A percentile compares a stretch with the other conserved stretches of the same genome.
Conservation (phyloP, 129 eudicot genomes). For the carrot (Daucus carota) region DNA sequence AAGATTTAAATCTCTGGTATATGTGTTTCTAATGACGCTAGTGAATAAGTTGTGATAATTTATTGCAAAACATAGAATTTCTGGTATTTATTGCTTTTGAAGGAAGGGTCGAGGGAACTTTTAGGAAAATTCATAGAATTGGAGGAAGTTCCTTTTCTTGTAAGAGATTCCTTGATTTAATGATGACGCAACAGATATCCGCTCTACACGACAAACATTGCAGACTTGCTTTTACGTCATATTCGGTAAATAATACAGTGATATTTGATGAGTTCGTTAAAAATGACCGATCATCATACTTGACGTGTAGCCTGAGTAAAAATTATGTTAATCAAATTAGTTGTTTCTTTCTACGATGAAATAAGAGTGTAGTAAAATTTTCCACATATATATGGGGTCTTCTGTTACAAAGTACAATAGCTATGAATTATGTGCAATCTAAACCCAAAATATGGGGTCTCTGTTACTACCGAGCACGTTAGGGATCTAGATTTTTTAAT, state of each 20-base stretch:
- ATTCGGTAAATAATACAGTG: too few species aligned
- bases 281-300: not conserved
- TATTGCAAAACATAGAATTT: not conserved
- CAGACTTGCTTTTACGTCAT: not conserved
- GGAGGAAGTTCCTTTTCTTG: not conserved
- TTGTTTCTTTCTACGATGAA: not conserved
- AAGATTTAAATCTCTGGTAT: not conserved
- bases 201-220: not conserved
- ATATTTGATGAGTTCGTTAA: too few species aligned
- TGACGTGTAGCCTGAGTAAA: not conserved
- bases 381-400: too few species aligned
- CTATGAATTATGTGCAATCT: too few species aligned
- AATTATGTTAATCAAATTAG: not conserved
- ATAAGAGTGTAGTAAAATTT: too few species aligned
- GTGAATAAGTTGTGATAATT: not conserved
- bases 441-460: not conserved
- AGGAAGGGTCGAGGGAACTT: not conserved
- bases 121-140: not conserved
- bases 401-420: too few species aligned
- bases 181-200: not conserved
- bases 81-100: not conserved
- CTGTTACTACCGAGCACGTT: not conserved
- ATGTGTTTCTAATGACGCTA: too few species aligned
- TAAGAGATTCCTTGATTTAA: not conserved
- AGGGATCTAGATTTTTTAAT: not conserved